Conservation (phyloP, 1,284 basidiomycete genomes). For the Moesziomyces aphidis region DNA sequence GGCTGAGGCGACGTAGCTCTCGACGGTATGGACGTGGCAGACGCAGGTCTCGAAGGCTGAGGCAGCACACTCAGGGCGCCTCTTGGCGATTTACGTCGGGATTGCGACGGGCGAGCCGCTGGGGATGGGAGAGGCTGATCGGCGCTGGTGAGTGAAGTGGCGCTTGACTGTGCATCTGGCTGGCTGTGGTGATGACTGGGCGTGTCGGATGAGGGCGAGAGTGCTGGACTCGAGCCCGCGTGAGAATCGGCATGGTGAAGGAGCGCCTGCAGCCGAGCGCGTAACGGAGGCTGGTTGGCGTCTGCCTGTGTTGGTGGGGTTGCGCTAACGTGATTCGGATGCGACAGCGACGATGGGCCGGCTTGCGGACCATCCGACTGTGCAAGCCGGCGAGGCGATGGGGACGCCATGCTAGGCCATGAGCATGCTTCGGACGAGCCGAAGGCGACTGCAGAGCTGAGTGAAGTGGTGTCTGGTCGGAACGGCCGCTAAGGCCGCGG, state of each 20-base stretch:
- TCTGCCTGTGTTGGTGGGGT: neutral
- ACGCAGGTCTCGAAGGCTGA: neutral
- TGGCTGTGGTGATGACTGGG: slow-evolving; percentile 16
- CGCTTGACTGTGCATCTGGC: slow-evolving; percentile 17
- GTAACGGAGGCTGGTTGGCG: slow-evolving; percentile 24
- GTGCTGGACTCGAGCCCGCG: slow-evolving; percentile 24
- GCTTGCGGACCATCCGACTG: slow-evolving; percentile 13
- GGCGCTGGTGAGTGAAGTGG: slow-evolving; percentile 22
- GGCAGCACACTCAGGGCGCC: slow-evolving; percentile 30
- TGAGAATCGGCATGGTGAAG: slow-evolving; percentile 33
- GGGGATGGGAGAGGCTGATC: slow-evolving; percentile 7
- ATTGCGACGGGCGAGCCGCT: slow-evolving; percentile 1
- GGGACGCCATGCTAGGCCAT: slow-evolving; percentile 5
- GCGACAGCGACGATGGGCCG: slow-evolving; percentile 9
- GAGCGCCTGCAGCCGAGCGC: slow-evolving; percentile 30
- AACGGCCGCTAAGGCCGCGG: neutral
- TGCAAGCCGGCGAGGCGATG: slow-evolving; percentile 1
- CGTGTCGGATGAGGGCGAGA: slow-evolving; percentile 28
- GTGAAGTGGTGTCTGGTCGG: neutral
- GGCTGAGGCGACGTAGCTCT: slow-evolving; percentile 13
- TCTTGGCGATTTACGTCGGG: slow-evolving; percentile 7
- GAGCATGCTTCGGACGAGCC: slow-evolving; percentile 1
- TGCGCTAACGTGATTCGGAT: slow-evolving; percentile 2
- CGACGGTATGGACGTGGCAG: neutral
- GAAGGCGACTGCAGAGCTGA: neutral